Conservation (phyloP, 768 basidiomycete genomes). For the Nidularia pulvinata region DNA sequence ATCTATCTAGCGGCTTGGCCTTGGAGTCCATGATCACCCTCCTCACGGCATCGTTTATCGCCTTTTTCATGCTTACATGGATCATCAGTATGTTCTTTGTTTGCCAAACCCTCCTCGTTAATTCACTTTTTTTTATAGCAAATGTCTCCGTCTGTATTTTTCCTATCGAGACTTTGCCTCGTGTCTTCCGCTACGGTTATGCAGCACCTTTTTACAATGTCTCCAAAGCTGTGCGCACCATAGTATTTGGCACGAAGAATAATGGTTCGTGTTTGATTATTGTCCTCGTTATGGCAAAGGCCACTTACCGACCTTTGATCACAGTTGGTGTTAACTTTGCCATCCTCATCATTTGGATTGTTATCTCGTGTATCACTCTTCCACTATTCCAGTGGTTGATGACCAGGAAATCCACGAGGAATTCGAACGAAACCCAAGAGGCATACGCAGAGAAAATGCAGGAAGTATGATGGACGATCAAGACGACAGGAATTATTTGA, state of each 20-base stretch:
- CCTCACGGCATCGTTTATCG: slow-evolving; percentile 53
- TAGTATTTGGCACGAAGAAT: slow-evolving; percentile 69
- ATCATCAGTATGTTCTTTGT: slow-evolving; percentile 49
- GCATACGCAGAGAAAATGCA: no score
- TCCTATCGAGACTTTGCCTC: slow-evolving; percentile 60
- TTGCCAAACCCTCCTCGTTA: not conserved
- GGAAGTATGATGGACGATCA: no score
- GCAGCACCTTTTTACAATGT: slow-evolving; percentile 76
- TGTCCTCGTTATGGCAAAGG: not conserved
- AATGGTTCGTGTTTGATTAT: slow-evolving; percentile 35
- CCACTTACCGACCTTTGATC: not conserved
- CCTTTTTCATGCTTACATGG: slow-evolving; percentile 69
- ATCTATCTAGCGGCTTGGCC: slow-evolving; percentile 50
- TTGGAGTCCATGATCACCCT: slow-evolving; percentile 62
- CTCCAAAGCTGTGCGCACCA: slow-evolving; percentile 53
- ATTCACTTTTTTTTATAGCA: slow-evolving; percentile 22
- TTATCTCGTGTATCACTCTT: slow-evolving; percentile 53
- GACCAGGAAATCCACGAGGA: not conserved
- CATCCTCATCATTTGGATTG: slow-evolving; percentile 54
- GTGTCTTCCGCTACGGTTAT: slow-evolving; percentile 65
- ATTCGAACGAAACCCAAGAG: not conserved
- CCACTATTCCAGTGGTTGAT: slow-evolving; percentile 46
- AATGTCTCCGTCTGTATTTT: slow-evolving; percentile 62
- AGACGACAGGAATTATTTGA: no score
- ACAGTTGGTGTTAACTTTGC: slow-evolving; percentile 66